Evolutionary conservation across 2,329 filamentous ascomycete genomes (phyloP), one percentile per base, ranked within the genome.

Genomic region (Lomentospora prolificans): DNA sequence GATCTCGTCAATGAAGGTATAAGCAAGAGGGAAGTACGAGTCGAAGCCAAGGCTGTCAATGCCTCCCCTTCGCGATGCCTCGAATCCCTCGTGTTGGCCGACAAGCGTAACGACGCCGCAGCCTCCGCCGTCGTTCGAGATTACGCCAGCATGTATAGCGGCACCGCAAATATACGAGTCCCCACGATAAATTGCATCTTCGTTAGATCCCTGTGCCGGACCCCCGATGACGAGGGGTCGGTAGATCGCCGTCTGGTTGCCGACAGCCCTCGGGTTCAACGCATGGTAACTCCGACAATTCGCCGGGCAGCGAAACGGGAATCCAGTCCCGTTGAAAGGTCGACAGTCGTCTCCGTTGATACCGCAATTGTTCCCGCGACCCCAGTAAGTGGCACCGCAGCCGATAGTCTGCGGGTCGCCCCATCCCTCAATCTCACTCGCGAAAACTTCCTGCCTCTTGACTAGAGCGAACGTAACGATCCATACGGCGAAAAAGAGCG

Each of bases 131-230:
- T 75, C 70, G 63, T 90, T 82, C 33, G 80, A 81, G 58, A 95
- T 81, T 62, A 91, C 77, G 19, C 90, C 90, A 1, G 89, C 84
- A 65, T 96, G 90, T 52, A 95, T 88, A 31, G 90, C 90, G 10
- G 90, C 79, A 57, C 84, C 85, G 65, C 90, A 96, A 55, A 96
- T 85, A 70, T 89, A 95, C 12, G 89, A 95, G 69, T 96, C 90
- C 8, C 87, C 90, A 17, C 94, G 86, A 67, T 97, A 97, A 22
- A 87, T 75, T 0, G 85, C 78, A 30, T 68, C 60, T 3, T 67
- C 64, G 27, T 76, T 70, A 51, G 70, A 69, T 4, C 74, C 68
- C 9, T 19, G 36, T 0, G 81, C 80, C 0, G 81, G 81, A 0
- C 86, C 86, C n/a, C 86, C 86, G 25, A 90, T 75, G 2, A 90